These are phyloP conservation scores for Russula ochroleuca DNA, from an alignment of 768 basidiomycete genomes.

Conservation along the genomic window DNA sequence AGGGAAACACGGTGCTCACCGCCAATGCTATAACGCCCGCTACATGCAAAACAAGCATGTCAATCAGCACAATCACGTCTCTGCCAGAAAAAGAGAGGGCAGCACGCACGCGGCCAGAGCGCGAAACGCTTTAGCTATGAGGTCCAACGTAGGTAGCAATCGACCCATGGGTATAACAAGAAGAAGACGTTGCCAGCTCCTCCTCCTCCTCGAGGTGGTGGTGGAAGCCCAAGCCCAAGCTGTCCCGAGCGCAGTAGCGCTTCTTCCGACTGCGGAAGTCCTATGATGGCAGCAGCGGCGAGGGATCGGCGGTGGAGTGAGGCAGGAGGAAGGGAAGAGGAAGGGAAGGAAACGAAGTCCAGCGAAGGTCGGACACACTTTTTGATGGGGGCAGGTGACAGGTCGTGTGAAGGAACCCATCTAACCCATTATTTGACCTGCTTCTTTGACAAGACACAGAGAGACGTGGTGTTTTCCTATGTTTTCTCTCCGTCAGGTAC, in stretches of 20 bases:
- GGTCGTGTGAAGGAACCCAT: neutral
- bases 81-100: too few species aligned
- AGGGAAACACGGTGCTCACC: neutral
- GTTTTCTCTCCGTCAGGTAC: too few species aligned
- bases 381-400: neutral
- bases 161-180: neutral
- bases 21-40: slow-evolving; percentile 19
- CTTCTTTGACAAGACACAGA: neutral
- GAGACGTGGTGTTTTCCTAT: too few species aligned
- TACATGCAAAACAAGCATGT: neutral
- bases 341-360: rapidly evolving
- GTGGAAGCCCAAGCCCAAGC: neutral
- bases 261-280: neutral
- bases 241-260: neutral
- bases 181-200: neutral
- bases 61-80: neutral
- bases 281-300: neutral
- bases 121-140: neutral
- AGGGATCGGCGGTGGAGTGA: neutral
- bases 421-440: too few species aligned
- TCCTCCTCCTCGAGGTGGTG: neutral
- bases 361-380: neutral
- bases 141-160: neutral
- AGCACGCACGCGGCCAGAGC: neutral
- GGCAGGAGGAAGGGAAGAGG: neutral